Base-by-base conservation (phyloP, 1,139 yeast genomes). In the Candida sanyaensis region DNA sequence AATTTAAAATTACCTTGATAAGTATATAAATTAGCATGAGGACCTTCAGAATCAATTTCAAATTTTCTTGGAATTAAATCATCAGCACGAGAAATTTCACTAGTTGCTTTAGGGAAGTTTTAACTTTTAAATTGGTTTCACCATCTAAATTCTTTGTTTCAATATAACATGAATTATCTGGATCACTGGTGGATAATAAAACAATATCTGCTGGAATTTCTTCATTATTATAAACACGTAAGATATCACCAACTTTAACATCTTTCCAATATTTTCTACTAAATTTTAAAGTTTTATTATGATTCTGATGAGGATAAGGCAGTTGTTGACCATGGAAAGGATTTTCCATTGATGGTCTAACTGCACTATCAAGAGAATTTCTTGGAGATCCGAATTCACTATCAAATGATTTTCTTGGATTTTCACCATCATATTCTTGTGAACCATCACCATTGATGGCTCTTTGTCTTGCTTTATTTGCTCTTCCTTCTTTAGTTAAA, bases 111-210 rank as follows among this genome's bases (percentile, higher is more conserved):
- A 36, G 66, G 28, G 66, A 63, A 12, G 74, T 76, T 57, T 76
- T 77, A n/a, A 73, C 78, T 59, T 80, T 81, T 56, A 81, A 67
- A 55, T 81, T 81, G 3, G 85, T 81, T 63, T 81, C 86, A 59
- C 86, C 86, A 61, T 81, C 86, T 47, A 81, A 65, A 56, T 81
- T 81, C 56, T 80, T 81, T 1, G 86, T 81, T 59, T 81, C 86
- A 13, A 80, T 79, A 54, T 73, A 79, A 63, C 84, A 80, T 44
- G 77, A 70, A 54, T 75, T 77, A 57, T 80, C 83, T 17, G 71
- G 77, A 54, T 78, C 83, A 55, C 81, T 74, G 1, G 85, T 75
- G 12, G 82, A 66, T 12, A 81, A 64, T 24, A 81, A 71, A 37
- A 78, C 61, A 23, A 77, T 65, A 61, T 81, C 86, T 4, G 84